Evolutionary conservation across 148 eudicot genomes (phyloP).

Genomic region (Arctostaphylos glauca): DNA sequence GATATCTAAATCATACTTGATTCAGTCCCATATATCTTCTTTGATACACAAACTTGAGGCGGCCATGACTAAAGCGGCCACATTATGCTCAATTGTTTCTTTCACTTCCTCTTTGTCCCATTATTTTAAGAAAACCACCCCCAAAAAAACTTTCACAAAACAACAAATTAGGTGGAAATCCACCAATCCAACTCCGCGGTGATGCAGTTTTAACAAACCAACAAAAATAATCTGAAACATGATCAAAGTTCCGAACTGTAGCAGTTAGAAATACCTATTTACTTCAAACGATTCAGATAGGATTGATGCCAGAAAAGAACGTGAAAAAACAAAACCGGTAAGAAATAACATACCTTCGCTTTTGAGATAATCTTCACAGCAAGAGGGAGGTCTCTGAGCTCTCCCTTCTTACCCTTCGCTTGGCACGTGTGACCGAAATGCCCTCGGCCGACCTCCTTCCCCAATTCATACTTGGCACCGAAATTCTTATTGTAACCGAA

Average conservation of each 20-base stretch:
- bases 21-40: not conserved
- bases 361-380: slow-evolving; percentile 76
- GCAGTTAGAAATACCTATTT: not conserved
- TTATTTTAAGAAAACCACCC: not conserved
- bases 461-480: slow-evolving; percentile 56
- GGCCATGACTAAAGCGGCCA: not conserved
- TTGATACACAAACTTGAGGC: not conserved
- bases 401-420: slow-evolving; percentile 49
- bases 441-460: slow-evolving; percentile 67
- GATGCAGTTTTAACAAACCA: not conserved
- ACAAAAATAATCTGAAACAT: not conserved
- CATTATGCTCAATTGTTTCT: not conserved
- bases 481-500: slow-evolving; percentile 62
- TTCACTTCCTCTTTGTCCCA: not conserved
- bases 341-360: slow-evolving; percentile 42
- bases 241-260: not conserved
- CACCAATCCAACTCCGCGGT: not conserved
- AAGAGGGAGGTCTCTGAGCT: slow-evolving; percentile 47
- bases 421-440: slow-evolving; percentile 75
- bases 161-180: not conserved
- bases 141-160: not conserved
- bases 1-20: not conserved
- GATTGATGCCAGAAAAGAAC: not conserved
- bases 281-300: not conserved
- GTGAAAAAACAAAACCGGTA: not conserved